A percentile compares a stretch with the other conserved stretches of the same genome.
These are phyloP conservation scores for Amaranthus tricolor DNA, from an alignment of 179 eudicot species.

Conservation along the genomic window DNA sequence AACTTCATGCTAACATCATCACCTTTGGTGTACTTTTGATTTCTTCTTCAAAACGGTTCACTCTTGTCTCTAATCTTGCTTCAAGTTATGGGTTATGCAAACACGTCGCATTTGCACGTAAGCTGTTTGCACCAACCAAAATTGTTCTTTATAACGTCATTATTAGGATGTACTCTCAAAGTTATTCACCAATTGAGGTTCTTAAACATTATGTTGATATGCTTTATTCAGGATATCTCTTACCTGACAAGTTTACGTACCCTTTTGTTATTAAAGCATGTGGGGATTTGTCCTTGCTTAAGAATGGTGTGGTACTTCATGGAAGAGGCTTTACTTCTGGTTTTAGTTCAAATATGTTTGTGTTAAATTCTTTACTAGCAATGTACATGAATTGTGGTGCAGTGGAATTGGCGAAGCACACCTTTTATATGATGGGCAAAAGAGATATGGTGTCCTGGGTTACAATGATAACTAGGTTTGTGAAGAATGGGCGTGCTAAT, in stretches of 20 bases:
- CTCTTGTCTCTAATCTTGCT: slow-evolving; percentile 40
- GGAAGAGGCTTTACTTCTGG: slow-evolving; percentile 47
- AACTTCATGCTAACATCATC: slow-evolving; percentile 46
- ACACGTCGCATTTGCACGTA: slow-evolving; percentile 34
- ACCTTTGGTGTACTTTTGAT: slow-evolving; percentile 39
- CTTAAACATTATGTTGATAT: slow-evolving; percentile 43
- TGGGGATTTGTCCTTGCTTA: slow-evolving; percentile 37
- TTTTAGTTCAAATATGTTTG: slow-evolving; percentile 31
- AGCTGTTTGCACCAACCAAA: slow-evolving; percentile 48
- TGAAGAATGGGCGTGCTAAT: slow-evolving; percentile 39
- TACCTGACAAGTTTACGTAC: slow-evolving; percentile 44
- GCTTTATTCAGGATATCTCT: slow-evolving; percentile 25
- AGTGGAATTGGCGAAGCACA: slow-evolving; percentile 41
- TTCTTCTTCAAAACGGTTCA: slow-evolving; percentile 20
- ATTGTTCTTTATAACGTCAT: slow-evolving; percentile 36
- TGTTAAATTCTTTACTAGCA: slow-evolving; percentile 56
- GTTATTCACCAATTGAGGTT: slow-evolving; percentile 30
- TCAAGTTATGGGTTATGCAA: slow-evolving; percentile 39
- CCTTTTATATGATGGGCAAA: slow-evolving; percentile 43
- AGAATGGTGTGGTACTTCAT: slow-evolving; percentile 49
- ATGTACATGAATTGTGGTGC: slow-evolving; percentile 71
- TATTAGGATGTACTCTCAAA: slow-evolving; percentile 40
- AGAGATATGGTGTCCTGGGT: slow-evolving; percentile 59
- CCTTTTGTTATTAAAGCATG: slow-evolving; percentile 69
- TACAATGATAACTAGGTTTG: slow-evolving; percentile 63